Evolutionary conservation across 1,139 yeast species (phyloP), one percentile per base, ranked within the genome.

Genomic region (Suhomyces chickasaworum): DNA sequence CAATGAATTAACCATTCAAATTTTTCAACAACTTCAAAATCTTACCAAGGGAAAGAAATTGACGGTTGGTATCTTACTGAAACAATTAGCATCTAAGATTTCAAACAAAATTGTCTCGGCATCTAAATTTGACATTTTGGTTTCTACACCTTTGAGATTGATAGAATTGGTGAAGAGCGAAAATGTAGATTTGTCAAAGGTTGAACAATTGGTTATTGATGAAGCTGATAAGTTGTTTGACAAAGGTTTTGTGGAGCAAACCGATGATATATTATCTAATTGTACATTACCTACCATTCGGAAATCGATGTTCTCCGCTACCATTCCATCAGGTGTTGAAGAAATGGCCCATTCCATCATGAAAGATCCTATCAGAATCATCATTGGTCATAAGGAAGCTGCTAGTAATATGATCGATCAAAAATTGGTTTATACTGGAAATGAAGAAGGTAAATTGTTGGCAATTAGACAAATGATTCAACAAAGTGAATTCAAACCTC

Each of bases 151-250:
- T 3, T 73, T 89, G 57, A 75, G 98, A 57, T 77, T 93, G 51
- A 86, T 93, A 39, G 96, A 90, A 55, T 75, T 89, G 39, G 80
- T 89, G 32, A 81, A 85, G 51, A 74, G 74, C 44, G 89, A 79
- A 34, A 71, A 75, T 15, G 64, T 75, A 3, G 85, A 83, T 57
- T 72, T 93, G 43, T 68, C 83, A 2, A 71, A 71, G 34, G 90
- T 91, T 15, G 84, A 85, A 54, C 85, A 83, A 60, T 69, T 93
- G 46, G 78, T 93, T 15, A 82, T 95, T 56, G 99, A 95, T 73
- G 99, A 93, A 69, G 98, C 98, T 4, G 99, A 95, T 73, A 87
- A 89, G 58, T 71, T 95, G 46, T 89, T 95, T 59, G 98, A 93
- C 58, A 83, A 84, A 47, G 96, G 93, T 15, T 95, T 95, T 58